Evolutionary conservation across 2,329 filamentous ascomycete genomes (phyloP), one percentile per base, ranked within the genome.

Genomic region (Tolypocladium guangdongense): DNA sequence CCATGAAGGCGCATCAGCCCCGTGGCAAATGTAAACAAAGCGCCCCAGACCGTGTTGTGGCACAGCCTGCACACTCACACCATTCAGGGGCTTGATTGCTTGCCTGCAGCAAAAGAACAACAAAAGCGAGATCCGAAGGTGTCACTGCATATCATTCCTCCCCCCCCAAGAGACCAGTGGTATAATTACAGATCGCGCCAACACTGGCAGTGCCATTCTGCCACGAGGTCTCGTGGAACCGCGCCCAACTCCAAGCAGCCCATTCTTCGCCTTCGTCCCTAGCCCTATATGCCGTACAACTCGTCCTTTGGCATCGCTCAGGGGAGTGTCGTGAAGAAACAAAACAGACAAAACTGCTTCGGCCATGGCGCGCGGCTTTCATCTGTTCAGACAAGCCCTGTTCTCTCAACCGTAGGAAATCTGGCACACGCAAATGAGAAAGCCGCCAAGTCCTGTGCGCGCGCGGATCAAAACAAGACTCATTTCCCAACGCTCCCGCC

Each of bases 391-490:
- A 48, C 41, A 16, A 16, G 36, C 35, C 35, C 45, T 43, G 41
- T 36, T n/a, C 27, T 48, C 46, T 18, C 33, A 35, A 51, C 24
- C 16, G 37, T 36, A 39, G 45, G 39, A 50, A 51, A 51, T 38
- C 38, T 10, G 48, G 30, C 53, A 55, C 52, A 55, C 49, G 55
- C 50, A 52, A 53, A 51, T 51, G 52, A 50, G 51, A 52, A 52
- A 36, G 49, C 49, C 56, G 54, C 52, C 54, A 55, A 55, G 53
- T 53, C 55, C 56, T 54, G 58, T 54, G 57, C 50, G 55, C 50
- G 55, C 52, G 52, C 58, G 54, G 53, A 54, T 52, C 52, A 55
- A 58, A 54, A 59, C 56, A 60, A 55, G 58, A 55, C 56, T 53
- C 55, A 47, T 55, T 55, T 55, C 54, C 55, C 54, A 53, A 51